Base-by-base conservation (phyloP, 2,329 filamentous ascomycete species). In the Neofusicoccum kwambonambiense region DNA sequence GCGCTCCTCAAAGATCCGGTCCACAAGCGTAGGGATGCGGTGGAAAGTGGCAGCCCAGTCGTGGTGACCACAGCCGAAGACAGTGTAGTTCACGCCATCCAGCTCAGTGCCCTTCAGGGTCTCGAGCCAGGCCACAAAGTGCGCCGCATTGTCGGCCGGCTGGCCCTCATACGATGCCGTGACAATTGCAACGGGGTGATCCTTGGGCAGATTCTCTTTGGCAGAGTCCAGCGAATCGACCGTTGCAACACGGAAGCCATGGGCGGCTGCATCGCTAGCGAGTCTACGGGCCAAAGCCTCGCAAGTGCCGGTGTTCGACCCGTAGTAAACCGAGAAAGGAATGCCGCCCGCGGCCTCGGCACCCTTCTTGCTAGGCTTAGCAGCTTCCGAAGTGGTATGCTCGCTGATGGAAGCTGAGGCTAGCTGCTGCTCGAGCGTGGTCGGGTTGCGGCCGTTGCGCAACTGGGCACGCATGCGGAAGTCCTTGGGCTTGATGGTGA, bases 401-500 rank as follows among this genome's bases (percentile, higher is more conserved):
- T 51, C 45, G 17, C 45, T 45, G 45, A 51, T n/a, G 22, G 54
- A 42, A 4, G 44, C 47, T 11, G 72, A 71, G 13, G 70, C 65
- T 5, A 77, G 66, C 7, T 68, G 62, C 7, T 69, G 70, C 54
- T 76, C 74, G 4, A 77, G 70, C 4, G 68, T 69, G 6, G 74
- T 76, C 8, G 76, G 71, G 15, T 72, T 72, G 12, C 74, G 69
- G 12, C 73, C 70, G 35, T 70, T 73, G 5, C 76, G 68, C 6
- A 75, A 68, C n/a, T 71, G 71, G 8, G 74, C 77, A 22, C 74
- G 73, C 75, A 79, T 78, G 47, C 69, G 72, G 65, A 79, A 79
- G 49, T 71, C 73, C 47, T 77, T 74, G 3, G 80, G 80, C 68
- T 82, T 82, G 68, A 82, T 78, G 0, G 79, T 81, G 56, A 82